Evolutionary conservation across 257 asterid genomes (phyloP).

Genomic region (Knoxia roxburghii): DNA sequence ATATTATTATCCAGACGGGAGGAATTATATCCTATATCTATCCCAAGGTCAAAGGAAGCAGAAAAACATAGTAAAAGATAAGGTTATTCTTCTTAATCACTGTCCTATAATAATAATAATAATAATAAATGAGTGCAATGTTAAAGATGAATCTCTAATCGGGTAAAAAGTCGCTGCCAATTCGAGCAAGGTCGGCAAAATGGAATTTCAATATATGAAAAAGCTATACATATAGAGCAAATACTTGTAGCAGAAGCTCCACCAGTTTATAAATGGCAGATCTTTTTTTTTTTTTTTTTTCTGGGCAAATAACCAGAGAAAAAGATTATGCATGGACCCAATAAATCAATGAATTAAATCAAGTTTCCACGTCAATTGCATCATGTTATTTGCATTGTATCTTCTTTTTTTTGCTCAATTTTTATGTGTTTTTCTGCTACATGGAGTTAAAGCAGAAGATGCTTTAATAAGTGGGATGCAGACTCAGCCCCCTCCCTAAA

Average conservation of each 20-base stretch:
- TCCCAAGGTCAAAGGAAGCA: slow-evolving; percentile 24
- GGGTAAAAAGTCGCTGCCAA: background rate
- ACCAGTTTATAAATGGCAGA: too few species aligned
- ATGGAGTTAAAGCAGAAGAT: slow-evolving; percentile 25
- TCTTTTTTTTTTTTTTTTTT: too few species aligned
- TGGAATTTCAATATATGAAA: slow-evolving; percentile 8
- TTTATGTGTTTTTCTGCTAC: slow-evolving; percentile 9
- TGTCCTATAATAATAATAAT: too few species aligned
- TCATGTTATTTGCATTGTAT: slow-evolving; percentile 10
- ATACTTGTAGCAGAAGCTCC: slow-evolving; percentile 21
- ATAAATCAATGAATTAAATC: slow-evolving; percentile 6
- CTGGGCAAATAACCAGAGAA: background rate
- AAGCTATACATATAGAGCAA: too few species aligned
- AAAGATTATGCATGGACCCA: slow-evolving; percentile 11
- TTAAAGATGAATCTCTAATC: background rate
- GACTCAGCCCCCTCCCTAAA: slow-evolving; percentile 17
- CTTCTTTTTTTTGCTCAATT: slow-evolving; percentile 6
- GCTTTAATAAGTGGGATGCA: slow-evolving; percentile 22
- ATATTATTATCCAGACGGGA: too few species aligned
- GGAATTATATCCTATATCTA: background rate
- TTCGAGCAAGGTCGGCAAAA: slow-evolving; percentile 18
- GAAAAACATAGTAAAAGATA: background rate
- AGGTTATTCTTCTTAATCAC: slow-evolving; percentile 7
- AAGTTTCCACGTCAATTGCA: slow-evolving; percentile 2
- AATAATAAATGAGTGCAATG: background rate